Evolutionary conservation across 2,329 filamentous ascomycete genomes (phyloP), one percentile per base, ranked within the genome.

Genomic region (Tolypocladium cylindrosporum): DNA sequence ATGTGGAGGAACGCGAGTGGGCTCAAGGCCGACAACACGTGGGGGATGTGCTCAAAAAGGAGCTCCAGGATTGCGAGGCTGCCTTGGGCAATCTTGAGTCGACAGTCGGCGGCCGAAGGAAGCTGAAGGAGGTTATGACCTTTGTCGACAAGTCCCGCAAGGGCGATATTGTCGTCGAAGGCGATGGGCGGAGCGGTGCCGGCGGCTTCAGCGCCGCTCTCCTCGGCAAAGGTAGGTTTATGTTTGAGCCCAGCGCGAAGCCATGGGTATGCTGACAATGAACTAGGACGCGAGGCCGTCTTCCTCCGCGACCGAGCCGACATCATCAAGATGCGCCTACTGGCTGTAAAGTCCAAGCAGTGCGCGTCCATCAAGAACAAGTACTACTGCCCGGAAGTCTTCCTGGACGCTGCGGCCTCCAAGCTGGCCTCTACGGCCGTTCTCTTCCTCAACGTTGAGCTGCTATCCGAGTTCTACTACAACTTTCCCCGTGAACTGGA

Each of bases 401-500:
- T 99, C 77, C 84, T 99, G n/a, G 92, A 99, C 67, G 91, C 95
- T 3, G 94, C 96, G 2, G 92, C 94, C 1, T 90, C 92, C 64
- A 97, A 97, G 74, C 83, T 99, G 54, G 95, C 93, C 3, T 88
- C 91, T 1, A 99, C 94, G 0, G 93, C 94, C 2, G 94, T 99
- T 10, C 84, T 99, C 0, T 99, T 99, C 79, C 82, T 99, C 37
- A 97, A 99, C 68, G 94, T 97, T 13, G 95, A 99, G 75, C 82
- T 99, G 24, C 83, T 99, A 21, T 93, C 90, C 2, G 96, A 99
- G 69, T 99, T 97, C 71, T 97, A 96, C 76, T 96, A 97, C 75
- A 91, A 94, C 69, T 99, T 99, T 73, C 94, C 94, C 0, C 84
- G 94, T 43, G 91, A 97, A 70, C 82, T 99, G 14, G 94, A 99